These are phyloP conservation scores for Tanacetum coccineum DNA, from an alignment of 129 eudicot species.

Conservation along the genomic window DNA sequence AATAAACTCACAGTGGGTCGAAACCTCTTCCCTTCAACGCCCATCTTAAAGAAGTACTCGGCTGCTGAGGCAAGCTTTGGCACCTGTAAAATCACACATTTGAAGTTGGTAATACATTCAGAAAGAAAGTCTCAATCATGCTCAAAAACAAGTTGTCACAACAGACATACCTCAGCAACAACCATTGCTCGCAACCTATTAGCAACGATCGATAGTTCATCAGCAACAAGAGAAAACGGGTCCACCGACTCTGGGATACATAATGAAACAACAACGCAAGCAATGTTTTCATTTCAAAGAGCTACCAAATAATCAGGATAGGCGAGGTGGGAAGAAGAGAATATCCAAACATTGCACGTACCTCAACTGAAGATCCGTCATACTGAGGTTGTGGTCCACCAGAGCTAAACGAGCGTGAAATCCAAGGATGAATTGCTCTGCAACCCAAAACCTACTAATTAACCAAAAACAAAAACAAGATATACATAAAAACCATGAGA, in stretches of 20 bases:
- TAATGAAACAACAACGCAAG: not conserved
- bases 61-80: constrained; percentile 99
- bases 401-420: constrained; percentile 44
- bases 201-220: constrained; percentile 74
- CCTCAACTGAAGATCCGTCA: constrained; percentile 57
- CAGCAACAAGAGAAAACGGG: constrained; percentile 92
- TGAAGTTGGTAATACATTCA: not conserved
- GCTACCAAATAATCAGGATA: not conserved
- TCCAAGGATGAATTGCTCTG: constrained; percentile 61
- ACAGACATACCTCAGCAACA: constrained; percentile 64
- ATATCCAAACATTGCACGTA: constrained; percentile 24
- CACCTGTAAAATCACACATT: constrained; percentile 44
- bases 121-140: constrained; percentile 1
- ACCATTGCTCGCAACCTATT: constrained; percentile 82
- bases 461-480: constrained; percentile 46
- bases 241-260: constrained; percentile 60
- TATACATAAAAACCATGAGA: constrained; percentile 29
- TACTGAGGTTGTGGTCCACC: constrained; percentile 52
- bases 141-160: not conserved
- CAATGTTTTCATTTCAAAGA: not conserved
- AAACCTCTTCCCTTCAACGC: constrained; percentile 92
- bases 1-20: constrained; percentile 72
- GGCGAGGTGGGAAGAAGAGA: not conserved
- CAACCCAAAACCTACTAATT: constrained; percentile 76
- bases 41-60: constrained; percentile 88